These are phyloP conservation scores for Mallotus nudiflorus DNA, from an alignment of 345 rosid species.

Conservation along the genomic window DNA sequence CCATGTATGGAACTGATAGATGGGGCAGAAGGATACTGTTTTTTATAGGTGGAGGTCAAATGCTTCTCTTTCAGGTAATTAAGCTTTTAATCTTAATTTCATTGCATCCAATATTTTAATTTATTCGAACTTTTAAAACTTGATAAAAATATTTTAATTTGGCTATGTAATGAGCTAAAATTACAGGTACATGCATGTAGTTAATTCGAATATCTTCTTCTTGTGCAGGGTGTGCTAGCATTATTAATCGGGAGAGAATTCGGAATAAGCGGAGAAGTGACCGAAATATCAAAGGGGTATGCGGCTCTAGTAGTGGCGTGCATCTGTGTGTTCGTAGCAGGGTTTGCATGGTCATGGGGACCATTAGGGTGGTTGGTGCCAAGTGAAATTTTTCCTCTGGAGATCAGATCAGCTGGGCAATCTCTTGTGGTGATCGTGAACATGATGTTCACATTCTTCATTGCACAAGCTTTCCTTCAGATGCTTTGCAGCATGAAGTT, in stretches of 20 bases:
- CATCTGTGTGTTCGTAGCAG: conserved; percentile 45
- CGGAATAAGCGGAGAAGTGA: conserved; percentile 5
- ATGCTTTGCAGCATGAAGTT: conserved; percentile 53
- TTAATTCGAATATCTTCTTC: too few species aligned
- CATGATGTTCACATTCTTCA: conserved; percentile 52
- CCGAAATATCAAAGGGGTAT: not conserved
- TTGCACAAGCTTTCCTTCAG: conserved; percentile 50
- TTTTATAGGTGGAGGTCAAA: conserved; percentile 12
- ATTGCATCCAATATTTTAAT: too few species aligned
- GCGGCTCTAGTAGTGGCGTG: conserved; percentile 33
- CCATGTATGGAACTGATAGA: conserved; percentile 5
- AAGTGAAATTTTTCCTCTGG: conserved; percentile 55
- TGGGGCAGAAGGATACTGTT: conserved; percentile 13
- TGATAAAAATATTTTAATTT: too few species aligned
- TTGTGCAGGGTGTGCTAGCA: conserved; percentile 1
- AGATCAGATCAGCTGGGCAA: conserved; percentile 44
- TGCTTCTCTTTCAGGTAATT: conserved; percentile 17
- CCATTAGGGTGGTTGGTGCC: conserved; percentile 64
- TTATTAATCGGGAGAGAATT: conserved; percentile 12
- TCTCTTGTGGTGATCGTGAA: conserved; percentile 39
- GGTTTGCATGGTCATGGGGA: conserved; percentile 70
- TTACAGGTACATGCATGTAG: too few species aligned
- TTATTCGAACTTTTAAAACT: too few species aligned
- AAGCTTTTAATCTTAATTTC: too few species aligned
- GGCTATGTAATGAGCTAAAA: too few species aligned